Evolutionary conservation across 116 monocot species (phyloP), one percentile per base, ranked within the genome.

Genomic region (Thalassia testudinum): DNA sequence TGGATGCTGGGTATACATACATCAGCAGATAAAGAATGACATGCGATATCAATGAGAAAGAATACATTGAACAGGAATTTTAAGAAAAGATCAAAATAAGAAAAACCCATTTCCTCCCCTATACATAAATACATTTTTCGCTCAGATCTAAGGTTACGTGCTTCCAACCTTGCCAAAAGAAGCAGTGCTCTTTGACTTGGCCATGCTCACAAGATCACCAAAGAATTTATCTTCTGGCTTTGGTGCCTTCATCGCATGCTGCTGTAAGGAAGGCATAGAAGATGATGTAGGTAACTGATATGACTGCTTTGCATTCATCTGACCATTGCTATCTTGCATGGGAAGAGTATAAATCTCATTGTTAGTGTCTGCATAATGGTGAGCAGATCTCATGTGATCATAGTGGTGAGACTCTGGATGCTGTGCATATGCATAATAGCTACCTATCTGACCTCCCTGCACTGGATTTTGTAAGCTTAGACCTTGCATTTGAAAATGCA

Each of bases 161-260:
- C 72, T 70, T 54, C 66, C 65, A 64, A 79, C 66, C 51, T 68
- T 69, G 66, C 42, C 50, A 10, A 56, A 49, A 29, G 56, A 50
- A 62, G 79, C 79, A 30, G 53, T 73, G 12, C 67, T 78, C 75
- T 97, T 97, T 44, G 78, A 49, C 62, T 89, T 99, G 54, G 97
- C 90, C 12, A 89, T 70, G 43, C 38, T 85, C 37, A 99, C 82
- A 66, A 99, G 97, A 73, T 99, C 90, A 21, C 90, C 90, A 62
- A 99, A 99, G 14, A 99, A 68, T 27, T 86, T 99, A 59, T 99
- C 97, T 65, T 86, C 85, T 6, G 74, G 82, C 65, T 75, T 89
- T 24, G 82, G 29, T 12, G 67, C 71, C 38, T 67, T 81, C 54
- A 42, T 73, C 17, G 90, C 50, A 52, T 69, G 80, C 54, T 66